These are phyloP conservation scores for Lachnellula cervina DNA, from an alignment of 2,329 filamentous ascomycete species.

Conservation along the genomic window DNA sequence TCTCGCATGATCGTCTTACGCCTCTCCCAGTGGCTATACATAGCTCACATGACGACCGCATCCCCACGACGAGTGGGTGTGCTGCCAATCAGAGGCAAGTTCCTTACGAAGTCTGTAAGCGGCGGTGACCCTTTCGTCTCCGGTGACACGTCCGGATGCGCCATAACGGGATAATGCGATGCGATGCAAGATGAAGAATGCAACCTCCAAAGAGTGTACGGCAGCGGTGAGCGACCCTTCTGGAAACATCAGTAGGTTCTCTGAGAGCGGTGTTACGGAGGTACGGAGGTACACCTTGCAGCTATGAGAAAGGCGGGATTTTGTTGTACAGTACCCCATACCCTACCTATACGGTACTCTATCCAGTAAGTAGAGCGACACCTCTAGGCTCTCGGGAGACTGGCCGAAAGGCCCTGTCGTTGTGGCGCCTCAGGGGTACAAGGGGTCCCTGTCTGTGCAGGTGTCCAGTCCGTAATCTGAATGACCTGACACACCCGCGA, in stretches of 20 bases:
- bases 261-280: background rate
- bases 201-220: background rate
- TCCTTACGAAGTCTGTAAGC: background rate
- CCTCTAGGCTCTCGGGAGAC: slow-evolving; percentile 4
- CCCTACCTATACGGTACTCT: no score
- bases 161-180: slow-evolving; percentile 9
- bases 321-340: background rate
- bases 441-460: slow-evolving; percentile 4
- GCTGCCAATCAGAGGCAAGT: slow-evolving; percentile 1
- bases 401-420: slow-evolving; percentile 13
- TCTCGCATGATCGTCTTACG: background rate
- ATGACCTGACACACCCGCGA: slow-evolving; percentile 24
- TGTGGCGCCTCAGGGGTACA: background rate
- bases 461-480: slow-evolving; percentile 4
- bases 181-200: slow-evolving; percentile 10
- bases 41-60: slow-evolving; percentile 10
- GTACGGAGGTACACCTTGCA: background rate
- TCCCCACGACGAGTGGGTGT: background rate
- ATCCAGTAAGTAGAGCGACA: background rate
- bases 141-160: slow-evolving; percentile 2
- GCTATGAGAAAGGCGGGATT: background rate
- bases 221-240: slow-evolving; percentile 8
- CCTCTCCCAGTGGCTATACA: slow-evolving; percentile 2
- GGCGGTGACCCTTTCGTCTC: background rate
- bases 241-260: slow-evolving; percentile 3